Conservation (phyloP, 768 basidiomycete species). For the Saitozyma sp. region DNA sequence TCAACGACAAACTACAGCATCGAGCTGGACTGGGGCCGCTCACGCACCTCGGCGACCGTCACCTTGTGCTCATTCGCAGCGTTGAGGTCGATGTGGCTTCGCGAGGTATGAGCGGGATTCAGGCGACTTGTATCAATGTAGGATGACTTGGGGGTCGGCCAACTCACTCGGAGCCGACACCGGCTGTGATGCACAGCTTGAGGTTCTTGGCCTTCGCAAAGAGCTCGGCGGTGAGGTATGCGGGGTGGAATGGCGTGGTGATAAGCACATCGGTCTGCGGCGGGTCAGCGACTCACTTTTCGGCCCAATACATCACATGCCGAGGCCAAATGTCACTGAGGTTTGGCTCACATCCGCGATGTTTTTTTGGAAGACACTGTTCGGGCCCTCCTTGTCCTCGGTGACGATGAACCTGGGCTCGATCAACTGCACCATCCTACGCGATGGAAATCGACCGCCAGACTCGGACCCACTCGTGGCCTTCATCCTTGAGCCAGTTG, state of each 20-base stretch:
- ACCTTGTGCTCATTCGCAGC: slow-evolving; percentile 77
- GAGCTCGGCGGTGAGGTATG: slow-evolving; percentile 49
- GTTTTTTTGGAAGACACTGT: slow-evolving; percentile 79
- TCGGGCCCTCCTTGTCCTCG: slow-evolving; percentile 77
- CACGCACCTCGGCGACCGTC: slow-evolving; percentile 66
- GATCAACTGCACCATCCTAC: not conserved
- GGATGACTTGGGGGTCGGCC: too few relatives aligned
- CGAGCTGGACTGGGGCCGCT: too few relatives aligned
- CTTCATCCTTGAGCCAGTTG: slow-evolving; percentile 67
- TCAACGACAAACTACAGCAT: too few relatives aligned
- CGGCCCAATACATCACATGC: slow-evolving; percentile 39
- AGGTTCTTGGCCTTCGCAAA: slow-evolving; percentile 74
- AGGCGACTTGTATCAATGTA: too few relatives aligned
- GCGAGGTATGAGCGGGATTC: too few relatives aligned
- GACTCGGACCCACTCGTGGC: slow-evolving; percentile 62
- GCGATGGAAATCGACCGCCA: not conserved
- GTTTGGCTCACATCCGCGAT: slow-evolving; percentile 68
- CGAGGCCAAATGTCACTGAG: too few relatives aligned
- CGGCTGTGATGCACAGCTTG: slow-evolving; percentile 85
- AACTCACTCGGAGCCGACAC: slow-evolving; percentile 86
- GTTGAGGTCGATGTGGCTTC: slow-evolving; percentile 64
- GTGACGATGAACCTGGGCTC: slow-evolving; percentile 61
- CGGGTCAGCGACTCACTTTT: not conserved
- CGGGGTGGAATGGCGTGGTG: slow-evolving; percentile 52
- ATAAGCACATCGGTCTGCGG: slow-evolving; percentile 31